These are phyloP conservation scores for Corniculantispora saksenae DNA, from an alignment of 2,329 filamentous ascomycete species.

Conservation along the genomic window DNA sequence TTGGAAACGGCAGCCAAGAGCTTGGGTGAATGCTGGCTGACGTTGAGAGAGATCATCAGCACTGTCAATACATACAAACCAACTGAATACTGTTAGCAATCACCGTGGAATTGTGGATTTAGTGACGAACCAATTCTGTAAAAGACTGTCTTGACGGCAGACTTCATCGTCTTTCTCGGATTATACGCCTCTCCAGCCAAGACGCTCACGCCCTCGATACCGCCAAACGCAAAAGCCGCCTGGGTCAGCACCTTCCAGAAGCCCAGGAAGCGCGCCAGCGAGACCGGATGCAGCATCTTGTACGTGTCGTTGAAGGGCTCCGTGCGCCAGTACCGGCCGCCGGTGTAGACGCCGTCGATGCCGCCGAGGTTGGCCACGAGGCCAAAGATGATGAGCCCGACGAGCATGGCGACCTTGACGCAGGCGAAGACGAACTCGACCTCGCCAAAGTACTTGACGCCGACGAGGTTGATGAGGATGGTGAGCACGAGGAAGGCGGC, in stretches of 20 bases:
- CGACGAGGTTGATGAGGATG: slow-evolving; percentile 24
- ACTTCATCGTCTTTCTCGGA: slow-evolving; percentile 34
- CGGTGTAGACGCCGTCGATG: slow-evolving; percentile 35
- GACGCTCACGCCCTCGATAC: slow-evolving; percentile 27
- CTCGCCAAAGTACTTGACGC: slow-evolving; percentile 44
- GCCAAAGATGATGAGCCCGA: slow-evolving; percentile 39
- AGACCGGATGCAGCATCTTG: slow-evolving; percentile 33
- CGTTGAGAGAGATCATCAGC: slow-evolving; percentile 22
- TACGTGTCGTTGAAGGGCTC: slow-evolving; percentile 37
- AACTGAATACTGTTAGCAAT: slow-evolving; percentile 7
- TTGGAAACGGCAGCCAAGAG: slow-evolving; percentile 44
- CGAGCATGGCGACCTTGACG: slow-evolving; percentile 44
- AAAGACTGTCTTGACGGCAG: slow-evolving; percentile 21
- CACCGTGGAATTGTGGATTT: too few relatives aligned
- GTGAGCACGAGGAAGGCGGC: slow-evolving; percentile 23
- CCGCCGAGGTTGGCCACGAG: slow-evolving; percentile 41
- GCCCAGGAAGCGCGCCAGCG: slow-evolving; percentile 39
- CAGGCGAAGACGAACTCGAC: slow-evolving; percentile 50
- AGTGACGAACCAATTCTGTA: slow-evolving; percentile 20
- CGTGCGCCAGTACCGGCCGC: slow-evolving; percentile 43
- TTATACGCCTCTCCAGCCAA: slow-evolving; percentile 45
- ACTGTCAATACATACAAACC: slow-evolving; percentile 22
- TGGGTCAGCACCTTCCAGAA: slow-evolving; percentile 41
- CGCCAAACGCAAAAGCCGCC: slow-evolving; percentile 41
- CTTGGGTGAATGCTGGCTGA: slow-evolving; percentile 20